Base-by-base conservation (phyloP, 139 green algal species). In the Microglena sp. region DNA sequence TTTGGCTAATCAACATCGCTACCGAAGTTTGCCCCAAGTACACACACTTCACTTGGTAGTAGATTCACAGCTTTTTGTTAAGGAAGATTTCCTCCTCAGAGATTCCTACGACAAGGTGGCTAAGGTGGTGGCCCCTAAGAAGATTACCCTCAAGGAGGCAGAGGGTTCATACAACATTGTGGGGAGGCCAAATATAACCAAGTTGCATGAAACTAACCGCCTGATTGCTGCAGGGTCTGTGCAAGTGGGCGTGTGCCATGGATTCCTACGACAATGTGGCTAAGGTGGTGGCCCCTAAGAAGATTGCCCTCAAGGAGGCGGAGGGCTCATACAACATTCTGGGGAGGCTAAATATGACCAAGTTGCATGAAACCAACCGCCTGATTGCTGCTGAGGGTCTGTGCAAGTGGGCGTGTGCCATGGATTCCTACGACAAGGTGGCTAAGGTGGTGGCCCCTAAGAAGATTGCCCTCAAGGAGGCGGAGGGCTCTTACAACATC, bases 351-450 rank as follows among this genome's bases (percentile, higher is more conserved):
- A 50, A 18, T n/a, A 11, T 50, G 40, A 50, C 11, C 11, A 18
- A 50, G 40, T n/a, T 50, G 18, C 40, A 50, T 15, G 40, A 18
- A 50, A 50, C 40, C 18, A n/a, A n/a, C n/a, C n/a, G n/a, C 40
- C 11, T 50, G 40, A 50, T 50, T 11, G 80, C 80, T 27, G 82
- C 80, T 29, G 72, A 78, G 69, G 80, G 79, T 3, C 79, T 90
- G 68, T 90, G 82, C 75, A 87, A 83, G 69, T 91, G 85, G 83
- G 83, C 86, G 50, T 77, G 81, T 60, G 83, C 83, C 45, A 89
- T 91, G 83, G 78, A 79, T 56, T 80, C 66, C 26, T 89, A 91
- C 55, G 80, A 89, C 60, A 85, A 83, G 70, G 81, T 89, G 61
- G 78, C 78, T 35, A 84, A 75, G 46, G 79, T 85, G 31, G 77